Evolutionary conservation across 2,329 filamentous ascomycete species (phyloP).

Genomic region (Xylariaceae sp.): DNA sequence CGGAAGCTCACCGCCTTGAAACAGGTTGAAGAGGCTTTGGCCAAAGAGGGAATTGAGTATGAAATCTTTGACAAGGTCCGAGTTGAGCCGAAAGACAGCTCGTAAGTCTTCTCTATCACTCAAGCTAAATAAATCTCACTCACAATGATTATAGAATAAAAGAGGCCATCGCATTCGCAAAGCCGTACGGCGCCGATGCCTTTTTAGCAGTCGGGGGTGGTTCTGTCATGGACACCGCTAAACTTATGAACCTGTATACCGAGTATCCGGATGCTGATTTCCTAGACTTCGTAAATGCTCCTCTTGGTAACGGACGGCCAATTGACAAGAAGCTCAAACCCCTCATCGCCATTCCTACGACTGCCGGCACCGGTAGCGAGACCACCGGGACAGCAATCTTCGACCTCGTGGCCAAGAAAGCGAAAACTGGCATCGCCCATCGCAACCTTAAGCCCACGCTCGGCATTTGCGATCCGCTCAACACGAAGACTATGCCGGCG

Average conservation of each 20-base stretch:
- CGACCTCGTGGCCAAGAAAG: constrained; percentile 81
- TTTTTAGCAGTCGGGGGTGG: constrained; percentile 91
- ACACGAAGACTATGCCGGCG: constrained; percentile 92
- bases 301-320: constrained; percentile 77
- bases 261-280: constrained; percentile 90
- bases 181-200: constrained; percentile 76
- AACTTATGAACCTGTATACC: constrained; percentile 96
- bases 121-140: constrained; percentile 1
- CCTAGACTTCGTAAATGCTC: constrained; percentile 95
- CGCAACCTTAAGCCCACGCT: constrained; percentile 92
- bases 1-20: constrained; percentile 82
- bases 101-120: constrained; percentile 47
- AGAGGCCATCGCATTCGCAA: constrained; percentile 83
- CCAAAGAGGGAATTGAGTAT: constrained; percentile 73
- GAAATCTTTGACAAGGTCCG: constrained; percentile 76
- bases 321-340: constrained; percentile 69
- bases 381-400: constrained; percentile 98
- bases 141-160: constrained; percentile 57
- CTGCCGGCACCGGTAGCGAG: constrained; percentile 83
- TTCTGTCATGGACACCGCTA: constrained; percentile 96
- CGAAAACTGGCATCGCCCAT: constrained; percentile 95
- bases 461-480: constrained; percentile 80
- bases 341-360: constrained; percentile 79
- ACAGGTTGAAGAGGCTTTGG: constrained; percentile 78
- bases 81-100: constrained; percentile 92